Evolutionary conservation across 1,284 basidiomycete species (phyloP).

Genomic region (Erythrobasidium hasegawianum): DNA sequence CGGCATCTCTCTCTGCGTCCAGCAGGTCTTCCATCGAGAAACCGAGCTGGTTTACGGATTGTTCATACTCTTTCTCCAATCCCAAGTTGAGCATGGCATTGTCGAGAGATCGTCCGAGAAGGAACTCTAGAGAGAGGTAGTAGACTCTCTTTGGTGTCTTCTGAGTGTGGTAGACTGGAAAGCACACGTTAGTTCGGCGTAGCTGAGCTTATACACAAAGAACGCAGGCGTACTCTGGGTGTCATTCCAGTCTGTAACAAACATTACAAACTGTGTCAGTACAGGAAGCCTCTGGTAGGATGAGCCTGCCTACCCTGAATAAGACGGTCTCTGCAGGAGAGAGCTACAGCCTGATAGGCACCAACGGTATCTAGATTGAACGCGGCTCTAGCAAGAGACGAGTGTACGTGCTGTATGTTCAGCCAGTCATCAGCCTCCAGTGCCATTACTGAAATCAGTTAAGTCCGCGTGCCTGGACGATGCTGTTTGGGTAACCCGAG

Average conservation of each 20-base stretch:
- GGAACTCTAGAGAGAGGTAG: constrained; percentile 77
- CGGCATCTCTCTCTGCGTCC: constrained; percentile 81
- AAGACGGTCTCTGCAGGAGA: constrained; percentile 78
- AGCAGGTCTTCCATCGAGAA: constrained; percentile 57
- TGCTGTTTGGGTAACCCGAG: constrained; percentile 11
- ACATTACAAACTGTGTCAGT: not conserved
- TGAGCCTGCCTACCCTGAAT: constrained; percentile 49
- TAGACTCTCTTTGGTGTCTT: constrained; percentile 63
- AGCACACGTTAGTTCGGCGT: constrained; percentile 31
- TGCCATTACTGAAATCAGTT: not conserved
- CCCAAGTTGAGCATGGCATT: constrained; percentile 84
- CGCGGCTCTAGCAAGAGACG: constrained; percentile 78
- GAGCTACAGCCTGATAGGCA: constrained; percentile 64
- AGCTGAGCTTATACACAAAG: constrained; percentile 14
- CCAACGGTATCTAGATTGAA: constrained; percentile 65
- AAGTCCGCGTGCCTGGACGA: constrained; percentile 14
- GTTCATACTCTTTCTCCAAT: constrained; percentile 67
- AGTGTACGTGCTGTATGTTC: constrained; percentile 61
- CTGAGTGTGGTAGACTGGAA: constrained; percentile 39
- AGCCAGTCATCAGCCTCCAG: not conserved
- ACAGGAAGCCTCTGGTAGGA: not conserved
- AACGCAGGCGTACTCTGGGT: constrained; percentile 16
- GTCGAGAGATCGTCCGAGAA: constrained; percentile 64
- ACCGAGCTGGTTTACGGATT: constrained; percentile 69
- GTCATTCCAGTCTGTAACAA: constrained; percentile 25